phyloP scores from a whole-genome alignment of 2,329 filamentous ascomycete genomes.

The Aspergillus clavatus region DNA sequence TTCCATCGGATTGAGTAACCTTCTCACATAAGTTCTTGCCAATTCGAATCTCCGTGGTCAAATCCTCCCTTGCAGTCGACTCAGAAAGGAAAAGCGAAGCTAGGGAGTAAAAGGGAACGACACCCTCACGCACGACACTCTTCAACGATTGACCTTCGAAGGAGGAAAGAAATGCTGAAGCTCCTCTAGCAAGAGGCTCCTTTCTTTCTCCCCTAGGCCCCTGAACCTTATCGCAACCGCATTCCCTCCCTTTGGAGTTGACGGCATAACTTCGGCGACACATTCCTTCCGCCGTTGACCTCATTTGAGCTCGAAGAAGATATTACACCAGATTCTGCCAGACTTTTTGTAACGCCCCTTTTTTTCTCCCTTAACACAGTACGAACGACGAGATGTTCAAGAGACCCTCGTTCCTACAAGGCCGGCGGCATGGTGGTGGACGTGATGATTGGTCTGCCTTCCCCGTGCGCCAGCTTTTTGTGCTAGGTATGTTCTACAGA shows the following conservation, averaged over 20 bases:
- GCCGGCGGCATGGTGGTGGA: conserved; percentile 26
- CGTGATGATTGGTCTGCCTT: conserved; percentile 44
- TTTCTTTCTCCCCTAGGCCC: conserved; percentile 19
- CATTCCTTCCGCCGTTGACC: conserved; percentile 18
- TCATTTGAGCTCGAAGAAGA: conserved; percentile 15
- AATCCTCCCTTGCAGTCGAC: conserved; percentile 16
- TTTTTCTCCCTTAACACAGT: background rate
- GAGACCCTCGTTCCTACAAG: conserved; percentile 30
- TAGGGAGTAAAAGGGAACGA: conserved; percentile 1
- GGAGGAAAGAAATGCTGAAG: conserved; percentile 21
- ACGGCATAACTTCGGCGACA: conserved; percentile 27
- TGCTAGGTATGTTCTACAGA: conserved; percentile 38
- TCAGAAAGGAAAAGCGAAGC: conserved; percentile 5
- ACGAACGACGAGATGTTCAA: conserved; percentile 27
- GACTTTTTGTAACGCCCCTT: conserved; percentile 4
- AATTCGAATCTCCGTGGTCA: conserved; percentile 11
- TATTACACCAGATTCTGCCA: conserved; percentile 9
- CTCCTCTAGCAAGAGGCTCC: conserved; percentile 20
- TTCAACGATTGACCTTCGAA: conserved; percentile 8
- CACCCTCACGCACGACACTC: conserved; percentile 5
- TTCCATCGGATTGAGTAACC: too few relatives aligned
- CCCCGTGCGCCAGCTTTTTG: conserved; percentile 54
- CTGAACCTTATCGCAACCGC: conserved; percentile 23
- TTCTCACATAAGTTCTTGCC: too few relatives aligned
- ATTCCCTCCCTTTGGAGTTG: conserved; percentile 29